Conservation (phyloP, 495 filamentous ascomycete genomes). For the Acidomyces sp. region DNA sequence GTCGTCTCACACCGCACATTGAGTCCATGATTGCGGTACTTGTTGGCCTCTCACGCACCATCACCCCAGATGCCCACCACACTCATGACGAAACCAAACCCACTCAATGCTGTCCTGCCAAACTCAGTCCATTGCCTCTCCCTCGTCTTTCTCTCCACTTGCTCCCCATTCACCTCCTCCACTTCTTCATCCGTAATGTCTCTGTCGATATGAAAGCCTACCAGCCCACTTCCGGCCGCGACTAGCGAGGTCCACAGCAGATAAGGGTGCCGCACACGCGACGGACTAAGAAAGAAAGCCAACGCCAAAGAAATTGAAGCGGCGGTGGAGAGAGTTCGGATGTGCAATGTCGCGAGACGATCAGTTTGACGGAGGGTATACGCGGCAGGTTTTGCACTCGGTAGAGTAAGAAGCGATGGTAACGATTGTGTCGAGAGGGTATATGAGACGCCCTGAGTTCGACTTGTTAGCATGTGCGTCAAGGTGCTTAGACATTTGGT, state of each 20-base stretch:
- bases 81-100: conserved; percentile 56
- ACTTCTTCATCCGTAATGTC: conserved; percentile 32
- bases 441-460: conserved; percentile 65
- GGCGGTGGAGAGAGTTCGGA: conserved; percentile 46
- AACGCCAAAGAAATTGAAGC: conserved; percentile 52
- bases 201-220: conserved; percentile 38
- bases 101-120: conserved; percentile 46
- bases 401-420: conserved; percentile 63
- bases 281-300: conserved; percentile 60
- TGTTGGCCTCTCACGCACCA: conserved; percentile 32
- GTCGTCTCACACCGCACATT: too few species aligned
- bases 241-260: conserved; percentile 60
- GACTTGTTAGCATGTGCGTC: neutral
- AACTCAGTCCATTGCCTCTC: conserved; percentile 48
- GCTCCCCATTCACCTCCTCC: conserved; percentile 60
- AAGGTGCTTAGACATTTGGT: neutral
- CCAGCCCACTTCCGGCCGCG: conserved; percentile 42
- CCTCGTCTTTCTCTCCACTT: conserved; percentile 57
- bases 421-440: conserved; percentile 58
- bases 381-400: conserved; percentile 52
- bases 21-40: too few species aligned
- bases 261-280: conserved; percentile 63
- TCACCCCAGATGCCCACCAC: conserved; percentile 87
- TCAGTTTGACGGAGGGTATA: conserved; percentile 52
- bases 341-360: conserved; percentile 43